Evolutionary conservation across 331 rosid species (phyloP).

Genomic region (Cydonia oblonga): DNA sequence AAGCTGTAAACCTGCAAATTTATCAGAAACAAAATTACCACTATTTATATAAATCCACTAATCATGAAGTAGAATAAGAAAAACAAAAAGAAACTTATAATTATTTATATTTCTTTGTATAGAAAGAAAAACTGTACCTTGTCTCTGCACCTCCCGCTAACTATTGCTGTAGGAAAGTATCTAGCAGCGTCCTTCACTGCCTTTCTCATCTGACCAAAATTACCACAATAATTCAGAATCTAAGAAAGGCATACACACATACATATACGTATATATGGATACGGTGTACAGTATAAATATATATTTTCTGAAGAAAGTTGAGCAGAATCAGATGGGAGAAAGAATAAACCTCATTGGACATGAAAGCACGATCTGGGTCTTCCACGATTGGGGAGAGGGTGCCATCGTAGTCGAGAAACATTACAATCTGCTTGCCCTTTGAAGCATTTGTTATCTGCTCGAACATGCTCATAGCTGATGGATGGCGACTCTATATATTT

Average conservation of each 20-base stretch:
- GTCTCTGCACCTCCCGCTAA: slow-evolving; percentile 72
- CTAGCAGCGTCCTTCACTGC: slow-evolving; percentile 60
- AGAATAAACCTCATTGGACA: slow-evolving; percentile 58
- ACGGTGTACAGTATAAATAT: background rate
- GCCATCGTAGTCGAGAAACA: slow-evolving; percentile 92
- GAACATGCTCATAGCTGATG: slow-evolving; percentile 65
- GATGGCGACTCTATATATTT: slow-evolving; percentile 43
- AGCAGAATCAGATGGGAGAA: background rate
- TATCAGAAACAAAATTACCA: background rate
- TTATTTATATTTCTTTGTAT: background rate
- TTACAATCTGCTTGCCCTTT: slow-evolving; percentile 57
- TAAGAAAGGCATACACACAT: background rate
- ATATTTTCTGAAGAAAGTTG: background rate
- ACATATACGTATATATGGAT: too few relatives aligned
- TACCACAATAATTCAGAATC: background rate
- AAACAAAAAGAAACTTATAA: background rate
- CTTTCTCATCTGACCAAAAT: slow-evolving; percentile 59
- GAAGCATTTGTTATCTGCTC: slow-evolving; percentile 40
- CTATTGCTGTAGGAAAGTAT: slow-evolving; percentile 83
- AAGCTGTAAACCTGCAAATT: slow-evolving; percentile 57
- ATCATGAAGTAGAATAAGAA: background rate
- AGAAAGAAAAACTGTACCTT: slow-evolving; percentile 42
- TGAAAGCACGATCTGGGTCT: slow-evolving; percentile 82
- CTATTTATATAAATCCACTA: background rate
- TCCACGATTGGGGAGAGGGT: slow-evolving; percentile 88